phyloP scores from a whole-genome alignment of 2,329 filamentous ascomycete genomes.

The Botrytis porri region DNA sequence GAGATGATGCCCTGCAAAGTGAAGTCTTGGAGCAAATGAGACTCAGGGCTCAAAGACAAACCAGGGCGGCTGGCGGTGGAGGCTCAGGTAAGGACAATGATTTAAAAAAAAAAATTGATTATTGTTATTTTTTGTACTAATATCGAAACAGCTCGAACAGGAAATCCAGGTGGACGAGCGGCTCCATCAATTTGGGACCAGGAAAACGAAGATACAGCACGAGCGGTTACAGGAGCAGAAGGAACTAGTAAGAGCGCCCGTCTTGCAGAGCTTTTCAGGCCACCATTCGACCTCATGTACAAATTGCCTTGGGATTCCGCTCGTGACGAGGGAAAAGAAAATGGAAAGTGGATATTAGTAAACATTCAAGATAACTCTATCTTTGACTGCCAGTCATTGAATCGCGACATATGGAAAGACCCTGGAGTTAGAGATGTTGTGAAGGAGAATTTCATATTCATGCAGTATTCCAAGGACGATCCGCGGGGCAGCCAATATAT shows the following conservation, averaged over 20 bases:
- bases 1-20: slow-evolving; percentile 43
- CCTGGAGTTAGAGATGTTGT: slow-evolving; percentile 73
- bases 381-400: slow-evolving; percentile 91
- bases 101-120: too few relatives aligned
- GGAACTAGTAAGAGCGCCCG: slow-evolving; percentile 68
- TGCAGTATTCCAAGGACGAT: slow-evolving; percentile 90
- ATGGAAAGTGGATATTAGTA: slow-evolving; percentile 90
- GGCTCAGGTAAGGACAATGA: slow-evolving; percentile 26
- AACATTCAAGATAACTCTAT: slow-evolving; percentile 92
- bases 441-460: slow-evolving; percentile 88
- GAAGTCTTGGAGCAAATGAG: slow-evolving; percentile 33
- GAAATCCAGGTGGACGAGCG: slow-evolving; percentile 67
- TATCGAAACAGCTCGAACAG: slow-evolving; percentile 44
- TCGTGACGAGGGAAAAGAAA: slow-evolving; percentile 78
- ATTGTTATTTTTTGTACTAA: slow-evolving; percentile 18
- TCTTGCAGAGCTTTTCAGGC: slow-evolving; percentile 87
- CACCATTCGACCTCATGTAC: slow-evolving; percentile 86
- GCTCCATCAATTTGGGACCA: slow-evolving; percentile 48
- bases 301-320: slow-evolving; percentile 79
- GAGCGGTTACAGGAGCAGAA: slow-evolving; percentile 62
- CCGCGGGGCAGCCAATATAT: slow-evolving; percentile 75
- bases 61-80: slow-evolving; percentile 17
- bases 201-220: slow-evolving; percentile 47
- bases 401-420: slow-evolving; percentile 96
- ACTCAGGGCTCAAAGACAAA: slow-evolving; percentile 37